Percentiles rank a stretch among this genome's conserved stretches.
These are phyloP conservation scores for Tephrocybe sp. DNA, from an alignment of 768 basidiomycete species.

Conservation along the genomic window DNA sequence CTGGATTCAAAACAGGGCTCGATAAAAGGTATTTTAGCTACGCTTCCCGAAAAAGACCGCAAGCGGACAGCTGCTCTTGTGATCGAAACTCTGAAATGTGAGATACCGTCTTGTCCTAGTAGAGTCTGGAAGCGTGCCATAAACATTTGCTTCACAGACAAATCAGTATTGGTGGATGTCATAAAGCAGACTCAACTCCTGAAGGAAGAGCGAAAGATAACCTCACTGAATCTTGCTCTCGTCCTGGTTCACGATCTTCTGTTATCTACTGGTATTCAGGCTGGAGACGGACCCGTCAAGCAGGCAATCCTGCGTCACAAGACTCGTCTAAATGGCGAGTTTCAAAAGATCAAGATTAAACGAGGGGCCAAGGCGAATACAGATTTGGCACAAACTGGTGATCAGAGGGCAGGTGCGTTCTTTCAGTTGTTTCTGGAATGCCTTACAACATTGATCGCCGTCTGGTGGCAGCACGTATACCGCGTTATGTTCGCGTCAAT, in stretches of 20 bases:
- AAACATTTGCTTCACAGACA: constrained; percentile 50
- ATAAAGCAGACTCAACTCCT: constrained; percentile 67
- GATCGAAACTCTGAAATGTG: constrained; percentile 95
- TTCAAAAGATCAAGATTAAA: constrained; percentile 80
- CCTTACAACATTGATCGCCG: constrained; percentile 10
- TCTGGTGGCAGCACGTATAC: constrained; percentile 59
- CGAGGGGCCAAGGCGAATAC: constrained; percentile 61
- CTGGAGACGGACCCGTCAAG: constrained; percentile 87
- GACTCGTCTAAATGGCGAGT: constrained; percentile 82
- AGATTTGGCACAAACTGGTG: constrained; percentile 61
- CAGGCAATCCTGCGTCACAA: constrained; percentile 86
- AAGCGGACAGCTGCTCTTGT: constrained; percentile 83
- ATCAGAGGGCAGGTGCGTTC: constrained; percentile 58
- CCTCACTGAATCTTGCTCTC: constrained; percentile 71
- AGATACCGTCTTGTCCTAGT: constrained; percentile 21
- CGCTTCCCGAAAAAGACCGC: constrained; percentile 69
- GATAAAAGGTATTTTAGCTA: constrained; percentile 78
- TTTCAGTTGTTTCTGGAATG: constrained; percentile 1
- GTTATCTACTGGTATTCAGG: constrained; percentile 81
- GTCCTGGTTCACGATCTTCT: constrained; percentile 92
- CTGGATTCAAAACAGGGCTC: constrained; percentile 90
- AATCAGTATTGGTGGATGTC: constrained; percentile 66
- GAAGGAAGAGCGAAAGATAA: constrained; percentile 73
- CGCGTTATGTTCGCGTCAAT: constrained; percentile 86
- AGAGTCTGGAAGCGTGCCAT: not conserved